phyloP scores from a whole-genome alignment of 2,329 filamentous ascomycete species.

The Chrysoporthe austroafricana region DNA sequence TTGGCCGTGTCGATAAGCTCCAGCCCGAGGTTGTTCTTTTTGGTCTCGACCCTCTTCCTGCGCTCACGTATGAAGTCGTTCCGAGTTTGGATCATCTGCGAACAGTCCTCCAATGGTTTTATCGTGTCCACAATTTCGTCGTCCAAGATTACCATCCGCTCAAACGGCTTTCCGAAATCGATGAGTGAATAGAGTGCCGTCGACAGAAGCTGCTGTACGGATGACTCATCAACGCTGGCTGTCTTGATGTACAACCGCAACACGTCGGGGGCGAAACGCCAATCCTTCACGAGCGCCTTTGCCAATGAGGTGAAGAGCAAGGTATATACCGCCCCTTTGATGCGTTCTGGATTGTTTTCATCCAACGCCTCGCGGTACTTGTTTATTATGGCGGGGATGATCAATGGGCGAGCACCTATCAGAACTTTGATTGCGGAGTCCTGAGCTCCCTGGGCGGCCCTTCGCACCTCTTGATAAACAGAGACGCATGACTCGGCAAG shows the following conservation, averaged over 20 bases:
- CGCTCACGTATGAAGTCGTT: slow-evolving; percentile 76
- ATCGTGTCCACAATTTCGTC: slow-evolving; percentile 72
- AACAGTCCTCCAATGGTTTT: slow-evolving; percentile 68
- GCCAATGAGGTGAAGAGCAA: slow-evolving; percentile 85
- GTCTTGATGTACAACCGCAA: slow-evolving; percentile 90
- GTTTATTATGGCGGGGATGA: slow-evolving; percentile 85
- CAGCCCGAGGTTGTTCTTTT: slow-evolving; percentile 78
- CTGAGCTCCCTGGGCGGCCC: slow-evolving; percentile 86
- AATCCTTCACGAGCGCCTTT: slow-evolving; percentile 87
- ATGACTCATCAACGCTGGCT: slow-evolving; percentile 88
- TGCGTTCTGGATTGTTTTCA: slow-evolving; percentile 81
- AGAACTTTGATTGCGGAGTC: slow-evolving; percentile 93
- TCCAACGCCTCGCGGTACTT: slow-evolving; percentile 79
- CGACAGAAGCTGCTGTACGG: slow-evolving; percentile 86
- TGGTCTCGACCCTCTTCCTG: slow-evolving; percentile 76
- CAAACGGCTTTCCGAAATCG: slow-evolving; percentile 88
- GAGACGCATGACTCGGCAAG: slow-evolving; percentile 89
- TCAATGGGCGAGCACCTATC: slow-evolving; percentile 82
- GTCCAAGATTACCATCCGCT: slow-evolving; percentile 83
- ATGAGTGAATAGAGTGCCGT: slow-evolving; percentile 83
- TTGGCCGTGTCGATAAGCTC: slow-evolving; percentile 80
- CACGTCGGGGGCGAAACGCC: slow-evolving; percentile 90
- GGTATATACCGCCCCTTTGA: slow-evolving; percentile 94
- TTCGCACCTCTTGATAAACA: slow-evolving; percentile 91
- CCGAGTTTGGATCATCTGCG: slow-evolving; percentile 64